Percentiles rank a stretch among this genome's conserved stretches.
Evolutionary conservation across 805 yeast species (phyloP).

Genomic region (Schwanniomyces pseudopolymorphus): DNA sequence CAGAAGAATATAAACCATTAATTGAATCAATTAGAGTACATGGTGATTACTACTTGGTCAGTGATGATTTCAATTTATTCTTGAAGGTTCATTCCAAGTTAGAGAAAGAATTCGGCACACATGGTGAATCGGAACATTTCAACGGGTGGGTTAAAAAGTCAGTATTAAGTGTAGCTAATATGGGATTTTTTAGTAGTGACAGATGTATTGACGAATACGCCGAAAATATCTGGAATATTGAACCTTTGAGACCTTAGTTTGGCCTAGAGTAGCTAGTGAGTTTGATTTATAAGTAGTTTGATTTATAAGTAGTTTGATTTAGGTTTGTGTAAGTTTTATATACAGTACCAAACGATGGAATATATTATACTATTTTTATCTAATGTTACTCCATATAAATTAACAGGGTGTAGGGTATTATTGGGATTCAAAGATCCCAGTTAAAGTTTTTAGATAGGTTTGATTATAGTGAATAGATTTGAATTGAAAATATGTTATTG

Average conservation of each 20-base stretch:
- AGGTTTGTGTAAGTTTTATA: background rate
- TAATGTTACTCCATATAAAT: background rate
- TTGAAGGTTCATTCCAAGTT: constrained; percentile 76
- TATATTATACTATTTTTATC: background rate
- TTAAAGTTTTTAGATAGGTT: background rate
- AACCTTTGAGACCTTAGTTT: constrained; percentile 49
- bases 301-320: background rate
- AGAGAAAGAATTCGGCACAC: constrained; percentile 63
- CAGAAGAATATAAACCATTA: constrained; percentile 63
- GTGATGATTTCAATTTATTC: constrained; percentile 87
- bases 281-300: background rate
- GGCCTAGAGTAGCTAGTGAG: background rate
- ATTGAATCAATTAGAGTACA: constrained; percentile 68
- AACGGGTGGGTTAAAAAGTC: constrained; percentile 73
- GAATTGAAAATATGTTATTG: background rate
- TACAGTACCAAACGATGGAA: background rate
- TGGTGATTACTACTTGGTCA: constrained; percentile 84
- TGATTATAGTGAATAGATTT: background rate
- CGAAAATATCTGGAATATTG: constrained; percentile 89
- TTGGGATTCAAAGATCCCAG: constrained; percentile 1
- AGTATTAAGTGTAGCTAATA: constrained; percentile 79
- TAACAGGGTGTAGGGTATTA: background rate
- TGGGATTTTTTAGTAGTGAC: constrained; percentile 91
- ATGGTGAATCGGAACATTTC: constrained; percentile 53
- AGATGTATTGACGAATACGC: constrained; percentile 92